Base-by-base conservation (phyloP, 805 yeast genomes). In the Hanseniaspora pseudoguilliermondii region DNA sequence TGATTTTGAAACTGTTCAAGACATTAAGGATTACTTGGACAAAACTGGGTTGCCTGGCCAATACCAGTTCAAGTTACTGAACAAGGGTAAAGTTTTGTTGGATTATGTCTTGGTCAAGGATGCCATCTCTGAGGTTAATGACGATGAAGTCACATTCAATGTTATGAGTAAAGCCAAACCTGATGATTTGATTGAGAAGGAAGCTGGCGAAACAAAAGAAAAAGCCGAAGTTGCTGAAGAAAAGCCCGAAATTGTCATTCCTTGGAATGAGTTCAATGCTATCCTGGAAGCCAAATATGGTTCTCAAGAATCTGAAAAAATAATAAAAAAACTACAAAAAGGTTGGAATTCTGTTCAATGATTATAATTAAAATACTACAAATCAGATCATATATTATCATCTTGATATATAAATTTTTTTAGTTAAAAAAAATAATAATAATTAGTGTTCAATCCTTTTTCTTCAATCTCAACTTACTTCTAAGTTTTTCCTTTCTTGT, bases 21-120 rank as follows among this genome's bases (percentile, higher is more conserved):
- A 67, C 50, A 65, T 71, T 20, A 73, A 73, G 58, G 54, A 63
- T 20, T 63, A 60, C 23, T 56, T 69, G n/a, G 58, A 65, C n/a
- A 64, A 65, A 1, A 68, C 63, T 0, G 64, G 64, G 8, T 71
- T 70, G 2, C 66, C 70, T 25, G 61, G 64, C 13, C 67, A 76
- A 1, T 62, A 67, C 16, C 73, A 78, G 59, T 57, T 81, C 46
- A 80, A 79, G 62, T 66, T 82, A 20, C 67, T 82, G 61, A 62
- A 80, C 47, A 82, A 80, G 64, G 84, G 86, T 3, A 82, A 80
- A 65, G 86, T 82, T 9, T 67, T 80, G 21, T 77, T 75, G 40
- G 86, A 82, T 63, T 67, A 78, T 5, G 64, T 75, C 5, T 58
- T 71, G 4, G 56, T 81, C 21, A 64, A 64, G 7, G 70, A 69